Base-by-base conservation (phyloP, 1,284 basidiomycete species). In the Austroboletus novae-zelandiae region DNA sequence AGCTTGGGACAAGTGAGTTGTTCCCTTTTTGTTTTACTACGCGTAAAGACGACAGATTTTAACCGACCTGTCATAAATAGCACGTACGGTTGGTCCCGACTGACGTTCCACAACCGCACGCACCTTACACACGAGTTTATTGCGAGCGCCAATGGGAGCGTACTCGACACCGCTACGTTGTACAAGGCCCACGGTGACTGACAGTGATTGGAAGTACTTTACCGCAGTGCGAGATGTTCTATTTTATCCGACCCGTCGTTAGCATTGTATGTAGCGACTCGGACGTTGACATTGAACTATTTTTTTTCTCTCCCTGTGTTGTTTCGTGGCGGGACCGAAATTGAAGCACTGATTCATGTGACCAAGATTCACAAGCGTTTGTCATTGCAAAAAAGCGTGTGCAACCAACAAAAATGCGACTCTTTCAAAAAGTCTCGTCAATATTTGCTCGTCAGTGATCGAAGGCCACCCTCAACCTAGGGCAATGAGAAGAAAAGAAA, bases 61-160 rank as follows among this genome's bases (percentile, higher is more conserved):
- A 11, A 15, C 32, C 5, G 13, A 34, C 32, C 17, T 9, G n/a
- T 36, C 11, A 29, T 35, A 67, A 27, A 27, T 6, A 27, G 62
- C 9, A 27, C 55, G 1, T 67, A 67, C 17, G 62, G 62, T 18
- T 67, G 63, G 62, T 67, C 65, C 15, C 57, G 61, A 29, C 39
- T 67, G 36, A 67, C 55, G 29, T 62, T 64, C 54, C 65, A 67
- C 50, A 67, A 66, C 29, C 51, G 57, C 23, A 64, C 63, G 5
- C 63, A 64, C 20, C 49, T 67, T 30, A 67, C 61, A 2, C 62
- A 64, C 39, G 63, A 64, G 42, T 67, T 64, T 34, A 47, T 64
- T 34, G 54, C 61, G 39, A 64, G 62, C 39, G 65, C 65, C 11
- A 64, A 64, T 25, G 63, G 65, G 14, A 56, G 41, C 10, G 43